Percentiles rank a stretch among this genome's conserved stretches.
These are phyloP conservation scores for Russula compacta DNA, from an alignment of 768 basidiomycete genomes.

Conservation along the genomic window DNA sequence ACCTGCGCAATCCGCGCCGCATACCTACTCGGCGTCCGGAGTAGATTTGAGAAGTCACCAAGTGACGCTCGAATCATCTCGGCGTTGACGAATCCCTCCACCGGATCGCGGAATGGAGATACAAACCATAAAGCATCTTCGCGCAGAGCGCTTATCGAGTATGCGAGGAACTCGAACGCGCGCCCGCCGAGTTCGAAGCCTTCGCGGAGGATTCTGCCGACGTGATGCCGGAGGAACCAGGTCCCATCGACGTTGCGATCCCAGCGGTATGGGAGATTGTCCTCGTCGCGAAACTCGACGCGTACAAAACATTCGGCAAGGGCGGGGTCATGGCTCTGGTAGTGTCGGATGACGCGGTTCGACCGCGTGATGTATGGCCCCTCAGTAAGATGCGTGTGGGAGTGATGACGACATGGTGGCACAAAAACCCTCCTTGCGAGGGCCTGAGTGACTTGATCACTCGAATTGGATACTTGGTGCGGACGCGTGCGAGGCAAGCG, in stretches of 20 bases:
- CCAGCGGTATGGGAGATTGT: constrained; percentile 61
- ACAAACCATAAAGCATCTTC: constrained; percentile 80
- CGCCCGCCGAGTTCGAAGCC: constrained; percentile 66
- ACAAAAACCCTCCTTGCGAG: too few relatives aligned
- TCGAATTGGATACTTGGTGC: too few relatives aligned
- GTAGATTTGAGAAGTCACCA: constrained; percentile 51
- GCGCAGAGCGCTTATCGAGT: constrained; percentile 65
- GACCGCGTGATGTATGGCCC: constrained; percentile 68
- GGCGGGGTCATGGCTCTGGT: constrained; percentile 27
- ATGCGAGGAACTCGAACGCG: constrained; percentile 70
- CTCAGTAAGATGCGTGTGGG: constrained; percentile 39
- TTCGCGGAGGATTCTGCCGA: constrained; percentile 34
- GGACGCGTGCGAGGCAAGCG: too few relatives aligned
- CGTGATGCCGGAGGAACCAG: constrained; percentile 35
- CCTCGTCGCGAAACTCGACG: constrained; percentile 79
- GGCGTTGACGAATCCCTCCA: constrained; percentile 40
- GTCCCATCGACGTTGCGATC: constrained; percentile 50
- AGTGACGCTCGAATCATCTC: constrained; percentile 49
- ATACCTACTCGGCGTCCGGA: constrained; percentile 54
- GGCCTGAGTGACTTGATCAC: too few relatives aligned
- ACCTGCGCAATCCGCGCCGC: constrained; percentile 80
- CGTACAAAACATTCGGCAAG: constrained; percentile 64
- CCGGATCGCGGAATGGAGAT: constrained; percentile 44
- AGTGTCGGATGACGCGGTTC: constrained; percentile 70
- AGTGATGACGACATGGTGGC: too few relatives aligned